Base-by-base conservation (phyloP, 805 yeast species). In the Ogataea salicorniae region DNA sequence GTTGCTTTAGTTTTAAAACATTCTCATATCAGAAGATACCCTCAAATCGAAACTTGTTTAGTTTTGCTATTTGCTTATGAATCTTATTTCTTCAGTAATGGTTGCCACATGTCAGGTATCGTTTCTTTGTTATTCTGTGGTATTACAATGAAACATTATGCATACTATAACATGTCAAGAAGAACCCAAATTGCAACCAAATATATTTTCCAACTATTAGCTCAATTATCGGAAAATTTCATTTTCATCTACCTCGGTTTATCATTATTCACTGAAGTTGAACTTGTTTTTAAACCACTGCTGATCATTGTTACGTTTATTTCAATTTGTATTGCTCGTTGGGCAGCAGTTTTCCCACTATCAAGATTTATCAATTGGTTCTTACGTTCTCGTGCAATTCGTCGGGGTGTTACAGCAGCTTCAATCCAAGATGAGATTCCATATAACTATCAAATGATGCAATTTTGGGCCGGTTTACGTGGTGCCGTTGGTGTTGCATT, bases 401-500 rank as follows among this genome's bases (percentile, higher is more conserved):
- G 80, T 20, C 57, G 68, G 44, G 81, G 80, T 62, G 60, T 54
- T 14, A 43, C 60, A 31, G 59, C 74, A 2, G 36, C 55, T 8
- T 41, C 57, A 2, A 69, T 76, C 11, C 85, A 87, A 2, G 97
- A 90, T 59, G 98, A 92, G 68, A 90, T 94, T 52, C 94, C 96
- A 23, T 92, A 88, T 59, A 88, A 85, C 51, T 94, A 94, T 67
- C 99, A 94, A 69, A 89, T 90, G 87, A 94, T 94, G 99, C 89
- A 92, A 43, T 94, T 94, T 66, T 94, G 99, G 99, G 99, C 99
- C 2, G 99, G 99, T 4, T 73, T 94, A 47, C 77, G 99, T 62
- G 99, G 99, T 50, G 99, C 99, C 0, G 99, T 94, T 34, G 99
- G 99, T 54, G 99, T 94, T 5, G 99, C 99, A 0, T 76, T 94